Percentiles rank a stretch among this genome's conserved stretches.
These are phyloP conservation scores for Lippia alba DNA, from an alignment of 305 asterid genomes.

Conservation along the genomic window DNA sequence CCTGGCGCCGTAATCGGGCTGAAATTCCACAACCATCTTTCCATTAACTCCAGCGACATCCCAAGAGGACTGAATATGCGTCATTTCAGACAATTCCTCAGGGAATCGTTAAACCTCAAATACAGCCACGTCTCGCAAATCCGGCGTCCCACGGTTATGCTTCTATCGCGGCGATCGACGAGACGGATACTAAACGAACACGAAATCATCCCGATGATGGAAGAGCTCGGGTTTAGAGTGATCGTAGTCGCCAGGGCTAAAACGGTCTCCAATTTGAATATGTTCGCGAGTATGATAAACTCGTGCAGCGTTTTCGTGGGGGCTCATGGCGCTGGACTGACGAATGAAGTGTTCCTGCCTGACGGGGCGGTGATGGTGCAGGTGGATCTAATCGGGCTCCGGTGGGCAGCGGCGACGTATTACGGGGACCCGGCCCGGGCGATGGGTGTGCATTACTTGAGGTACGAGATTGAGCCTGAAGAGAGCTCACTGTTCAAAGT, in stretches of 20 bases:
- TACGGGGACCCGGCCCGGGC: constrained; percentile 66
- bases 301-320: constrained; percentile 76
- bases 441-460: constrained; percentile 66
- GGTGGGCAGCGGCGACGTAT: constrained; percentile 70
- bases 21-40: constrained; percentile 53
- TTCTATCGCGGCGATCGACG: constrained; percentile 55
- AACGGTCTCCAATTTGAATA: constrained; percentile 41
- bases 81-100: constrained; percentile 43
- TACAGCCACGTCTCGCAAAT: constrained; percentile 47
- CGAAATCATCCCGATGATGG: constrained; percentile 52
- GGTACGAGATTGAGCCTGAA: constrained; percentile 65
- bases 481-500: constrained; percentile 67
- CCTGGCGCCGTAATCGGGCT: constrained; percentile 66
- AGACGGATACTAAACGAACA: constrained; percentile 65
- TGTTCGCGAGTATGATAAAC: constrained; percentile 52
- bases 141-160: constrained; percentile 47
- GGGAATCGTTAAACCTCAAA: constrained; percentile 38
- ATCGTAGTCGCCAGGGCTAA: constrained; percentile 48
- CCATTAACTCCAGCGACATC: constrained; percentile 41
- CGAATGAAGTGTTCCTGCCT: constrained; percentile 74
- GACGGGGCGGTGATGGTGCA: constrained; percentile 70
- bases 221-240: constrained; percentile 68
- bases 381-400: constrained; percentile 63
- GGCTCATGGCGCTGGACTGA: constrained; percentile 87
- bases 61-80: constrained; percentile 42